Conservation (phyloP, 768 basidiomycete genomes). For the Leccinum disarticulatum region DNA sequence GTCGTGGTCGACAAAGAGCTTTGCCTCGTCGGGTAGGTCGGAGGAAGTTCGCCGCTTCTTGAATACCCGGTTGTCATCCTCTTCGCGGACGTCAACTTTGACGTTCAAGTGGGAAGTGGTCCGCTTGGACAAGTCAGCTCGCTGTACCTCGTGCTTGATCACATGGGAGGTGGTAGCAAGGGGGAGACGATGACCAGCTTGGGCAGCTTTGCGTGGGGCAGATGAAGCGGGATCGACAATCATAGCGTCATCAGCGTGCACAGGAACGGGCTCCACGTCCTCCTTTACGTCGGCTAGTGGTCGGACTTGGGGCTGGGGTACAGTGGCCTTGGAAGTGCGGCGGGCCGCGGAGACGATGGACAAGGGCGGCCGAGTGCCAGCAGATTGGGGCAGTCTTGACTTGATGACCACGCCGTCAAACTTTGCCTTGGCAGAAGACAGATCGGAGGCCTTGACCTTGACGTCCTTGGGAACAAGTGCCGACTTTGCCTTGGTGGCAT, state of each 20-base stretch:
- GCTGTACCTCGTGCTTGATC: slow-evolving; percentile 31
- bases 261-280: slow-evolving; percentile 14
- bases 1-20: slow-evolving; percentile 45
- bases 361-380: slow-evolving; percentile 50
- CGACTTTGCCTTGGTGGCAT: slow-evolving; percentile 40
- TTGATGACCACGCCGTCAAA: slow-evolving; percentile 68
- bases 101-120: slow-evolving; percentile 35
- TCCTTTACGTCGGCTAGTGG: slow-evolving; percentile 33
- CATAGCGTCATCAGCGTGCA: slow-evolving; percentile 52
- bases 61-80: slow-evolving; percentile 56
- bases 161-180: slow-evolving; percentile 12
- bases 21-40: slow-evolving; percentile 47
- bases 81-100: slow-evolving; percentile 44
- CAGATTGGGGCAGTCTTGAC: slow-evolving; percentile 35
- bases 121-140: slow-evolving; percentile 28
- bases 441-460: slow-evolving; percentile 59
- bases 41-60: slow-evolving; percentile 82
- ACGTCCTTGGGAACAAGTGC: slow-evolving; percentile 33
- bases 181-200: slow-evolving; percentile 34
- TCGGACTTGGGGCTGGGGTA: slow-evolving; percentile 19
- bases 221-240: slow-evolving; percentile 45
- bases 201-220: slow-evolving; percentile 3
- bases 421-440: slow-evolving; percentile 43
- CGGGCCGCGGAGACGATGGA: slow-evolving; percentile 50
- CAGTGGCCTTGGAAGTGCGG: slow-evolving; percentile 35